These are phyloP conservation scores for Vigna mungo DNA, from an alignment of 306 rosid species.

Conservation along the genomic window DNA sequence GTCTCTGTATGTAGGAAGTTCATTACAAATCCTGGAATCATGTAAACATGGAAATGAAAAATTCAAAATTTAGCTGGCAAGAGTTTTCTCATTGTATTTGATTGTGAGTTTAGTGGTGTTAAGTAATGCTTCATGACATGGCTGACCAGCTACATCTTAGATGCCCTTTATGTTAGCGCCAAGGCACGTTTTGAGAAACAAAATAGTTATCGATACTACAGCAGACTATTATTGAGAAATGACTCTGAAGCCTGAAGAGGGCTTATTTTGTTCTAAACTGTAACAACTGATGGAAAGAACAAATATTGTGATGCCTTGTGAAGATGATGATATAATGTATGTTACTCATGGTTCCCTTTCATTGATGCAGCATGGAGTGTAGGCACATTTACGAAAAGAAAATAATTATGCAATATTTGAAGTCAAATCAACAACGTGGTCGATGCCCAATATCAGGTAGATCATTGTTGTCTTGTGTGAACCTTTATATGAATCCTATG, in stretches of 20 bases:
- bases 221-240: background rate
- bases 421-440: slow-evolving; percentile 40
- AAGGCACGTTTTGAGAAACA: background rate
- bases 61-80: background rate
- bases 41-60: too few relatives aligned
- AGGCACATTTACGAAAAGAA: slow-evolving; percentile 82
- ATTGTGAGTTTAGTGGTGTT: background rate
- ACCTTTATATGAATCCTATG: slow-evolving; percentile 22
- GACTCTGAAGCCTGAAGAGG: background rate
- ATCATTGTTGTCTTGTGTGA: background rate
- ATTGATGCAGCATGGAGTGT: slow-evolving; percentile 67
- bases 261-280: background rate
- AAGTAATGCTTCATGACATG: background rate
- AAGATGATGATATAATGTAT: slow-evolving; percentile 15
- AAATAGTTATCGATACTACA: background rate
- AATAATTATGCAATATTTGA: slow-evolving; percentile 58
- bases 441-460: slow-evolving; percentile 84
- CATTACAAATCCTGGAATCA: too few relatives aligned
- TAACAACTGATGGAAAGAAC: background rate
- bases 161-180: background rate
- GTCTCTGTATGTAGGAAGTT: background rate
- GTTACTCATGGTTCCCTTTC: slow-evolving; percentile 39
- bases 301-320: background rate
- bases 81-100: background rate
- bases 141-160: slow-evolving; percentile 4